Conservation (phyloP, 768 basidiomycete species). For the Chalciporus sphaerocephalus region DNA sequence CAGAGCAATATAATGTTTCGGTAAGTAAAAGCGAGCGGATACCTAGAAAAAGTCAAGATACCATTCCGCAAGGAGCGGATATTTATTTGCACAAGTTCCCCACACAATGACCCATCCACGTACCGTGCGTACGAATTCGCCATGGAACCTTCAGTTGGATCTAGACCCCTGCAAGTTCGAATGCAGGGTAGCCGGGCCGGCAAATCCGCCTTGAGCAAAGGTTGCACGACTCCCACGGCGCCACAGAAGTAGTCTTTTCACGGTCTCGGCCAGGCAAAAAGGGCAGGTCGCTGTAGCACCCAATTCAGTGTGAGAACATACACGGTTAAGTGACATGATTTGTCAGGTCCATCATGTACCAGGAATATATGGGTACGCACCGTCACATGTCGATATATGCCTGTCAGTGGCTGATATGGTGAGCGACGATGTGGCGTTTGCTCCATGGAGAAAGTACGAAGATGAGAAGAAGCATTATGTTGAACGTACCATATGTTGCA, state of each 20-base stretch:
- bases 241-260: background rate
- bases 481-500: background rate
- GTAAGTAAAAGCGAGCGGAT: constrained; percentile 2
- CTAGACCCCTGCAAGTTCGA: background rate
- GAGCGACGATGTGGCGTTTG: background rate
- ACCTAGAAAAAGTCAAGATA: background rate
- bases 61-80: constrained; percentile 2
- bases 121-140: background rate
- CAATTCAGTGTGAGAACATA: background rate
- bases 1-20: background rate
- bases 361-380: background rate
- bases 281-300: background rate
- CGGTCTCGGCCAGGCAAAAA: background rate
- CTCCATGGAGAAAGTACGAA: background rate
- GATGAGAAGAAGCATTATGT: background rate
- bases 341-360: background rate
- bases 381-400: too few relatives aligned
- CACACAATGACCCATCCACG: background rate
- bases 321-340: background rate
- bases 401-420: too few relatives aligned
- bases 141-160: background rate
- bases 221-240: constrained; percentile 6
- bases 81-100: background rate
- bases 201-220: background rate
- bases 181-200: constrained; percentile 3